Conservation (phyloP, 805 yeast genomes). For the Schizosaccharomyces japonicus region DNA sequence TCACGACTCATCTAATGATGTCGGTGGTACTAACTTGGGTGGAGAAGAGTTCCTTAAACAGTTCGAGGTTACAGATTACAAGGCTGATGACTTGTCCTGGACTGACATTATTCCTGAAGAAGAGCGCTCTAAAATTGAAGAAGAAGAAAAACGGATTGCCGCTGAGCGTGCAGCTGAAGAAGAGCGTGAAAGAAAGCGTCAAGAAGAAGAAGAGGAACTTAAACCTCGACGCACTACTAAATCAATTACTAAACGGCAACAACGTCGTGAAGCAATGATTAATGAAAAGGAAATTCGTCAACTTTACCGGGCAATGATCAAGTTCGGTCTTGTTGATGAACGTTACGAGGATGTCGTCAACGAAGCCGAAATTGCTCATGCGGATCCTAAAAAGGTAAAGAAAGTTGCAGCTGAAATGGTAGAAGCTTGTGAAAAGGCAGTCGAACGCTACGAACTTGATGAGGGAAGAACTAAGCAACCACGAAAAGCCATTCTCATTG, state of each 20-base stretch:
- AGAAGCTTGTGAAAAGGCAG: constrained; percentile 2
- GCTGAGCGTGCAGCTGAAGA: not conserved
- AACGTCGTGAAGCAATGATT: constrained; percentile 18
- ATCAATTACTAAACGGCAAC: constrained; percentile 3
- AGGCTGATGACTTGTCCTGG: constrained; percentile 73
- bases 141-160: constrained; percentile 39
- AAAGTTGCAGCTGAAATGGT: constrained; percentile 25
- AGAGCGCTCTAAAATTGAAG: constrained; percentile 68
- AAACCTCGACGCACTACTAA: not conserved
- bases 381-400: constrained; percentile 55
- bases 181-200: not conserved
- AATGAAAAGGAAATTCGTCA: constrained; percentile 73
- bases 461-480: not conserved
- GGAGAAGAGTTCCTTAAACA: constrained; percentile 94
- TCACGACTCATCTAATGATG: constrained; percentile 82
- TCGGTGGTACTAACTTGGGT: constrained; percentile 93
- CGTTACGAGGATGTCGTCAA: constrained; percentile 68
- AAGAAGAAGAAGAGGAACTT: not conserved
- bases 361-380: constrained; percentile 71
- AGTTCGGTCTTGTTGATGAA: constrained; percentile 50
- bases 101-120: constrained; percentile 95
- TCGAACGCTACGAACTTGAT: not conserved
- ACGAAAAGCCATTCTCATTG: constrained; percentile 59
- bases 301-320: constrained; percentile 57
- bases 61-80: constrained; percentile 93